A percentile compares a stretch with the other conserved stretches of the same genome.
Conservation (phyloP, 1,139 yeast genomes). For the Wickerhamomyces sp. region DNA sequence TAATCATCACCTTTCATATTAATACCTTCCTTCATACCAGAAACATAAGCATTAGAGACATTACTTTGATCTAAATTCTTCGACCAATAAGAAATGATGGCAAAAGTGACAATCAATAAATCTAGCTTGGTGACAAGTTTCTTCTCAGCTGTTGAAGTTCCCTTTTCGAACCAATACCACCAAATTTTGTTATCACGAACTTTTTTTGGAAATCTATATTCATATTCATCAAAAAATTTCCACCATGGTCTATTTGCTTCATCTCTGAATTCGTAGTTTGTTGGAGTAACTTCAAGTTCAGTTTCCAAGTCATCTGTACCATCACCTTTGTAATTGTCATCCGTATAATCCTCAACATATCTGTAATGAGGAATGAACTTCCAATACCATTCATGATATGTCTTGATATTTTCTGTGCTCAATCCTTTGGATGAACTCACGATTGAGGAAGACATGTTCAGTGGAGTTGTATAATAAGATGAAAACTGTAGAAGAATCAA, state of each 20-base stretch:
- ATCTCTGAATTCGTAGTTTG: conserved; percentile 44
- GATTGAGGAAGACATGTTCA: too few relatives aligned
- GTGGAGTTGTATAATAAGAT: too few relatives aligned
- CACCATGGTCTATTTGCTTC: conserved; percentile 61
- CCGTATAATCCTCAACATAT: conserved; percentile 35
- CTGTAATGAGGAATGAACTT: conserved; percentile 45
- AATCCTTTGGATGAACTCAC: too few relatives aligned
- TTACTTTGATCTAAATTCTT: conserved; percentile 35
- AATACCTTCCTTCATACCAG: conserved; percentile 54
- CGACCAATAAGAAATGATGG: conserved; percentile 46
- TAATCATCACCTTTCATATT: conserved; percentile 57
- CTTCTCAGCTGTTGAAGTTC: conserved; percentile 47
- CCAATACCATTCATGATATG: conserved; percentile 25
- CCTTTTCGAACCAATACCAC: conserved; percentile 62
- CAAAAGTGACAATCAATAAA: conserved; percentile 34
- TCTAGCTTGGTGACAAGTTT: conserved; percentile 53
- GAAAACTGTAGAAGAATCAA: too few relatives aligned
- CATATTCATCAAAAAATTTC: conserved; percentile 58
- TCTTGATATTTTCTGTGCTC: not conserved
- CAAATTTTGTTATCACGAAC: conserved; percentile 41
- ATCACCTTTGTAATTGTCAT: not conserved
- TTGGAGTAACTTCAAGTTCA: not conserved
- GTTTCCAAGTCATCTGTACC: not conserved
- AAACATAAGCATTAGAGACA: conserved; percentile 53
- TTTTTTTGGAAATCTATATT: conserved; percentile 42